Evolutionary conservation across 768 basidiomycete species (phyloP), one percentile per base, ranked within the genome.

Genomic region (Pleurotus tuber-regium): DNA sequence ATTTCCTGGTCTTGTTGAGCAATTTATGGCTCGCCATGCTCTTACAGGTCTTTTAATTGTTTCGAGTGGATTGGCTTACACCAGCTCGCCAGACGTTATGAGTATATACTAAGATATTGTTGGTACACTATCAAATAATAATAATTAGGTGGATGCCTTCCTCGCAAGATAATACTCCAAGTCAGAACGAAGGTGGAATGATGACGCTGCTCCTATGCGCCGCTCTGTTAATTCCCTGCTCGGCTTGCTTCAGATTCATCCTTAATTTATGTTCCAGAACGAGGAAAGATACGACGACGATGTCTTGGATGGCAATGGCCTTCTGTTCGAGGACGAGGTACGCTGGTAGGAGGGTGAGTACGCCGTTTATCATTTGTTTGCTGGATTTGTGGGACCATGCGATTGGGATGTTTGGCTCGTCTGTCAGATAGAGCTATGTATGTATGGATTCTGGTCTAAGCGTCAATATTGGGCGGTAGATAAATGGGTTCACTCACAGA

Each of bases 371-470:
- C n/a, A 41, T 50, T 2, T 28, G 7, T 31, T 57, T 49, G 10
- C 48, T 49, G n/a, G 63, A 61, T 25, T 57, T 35, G 11, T 59
- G 58, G 43, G 63, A 64, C 63, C 63, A 64, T 4, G 63, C 63
- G 7, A 64, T 63, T 3, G 63, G 56, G 14, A 36, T 28, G 11
- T 59, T 44, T 6, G 52, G 29, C 10, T 43, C 9, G 18, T 39
- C 16, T n/a, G 43, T 29, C 12, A 26, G 18, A 41, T 50, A 54
- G 19, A 54, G 46, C 53, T 57, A 26, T 18, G 50, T 18, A 50
- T 41, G 26, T 58, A 39, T 16, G 54, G 31, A 44, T 55, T 29
- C 33, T n/a, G 5, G 19, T 23, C 33, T 35, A 11, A 43, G 14
- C 16, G 12, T 23, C 30, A 10, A 54, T n/a, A n/a, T n/a, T n/a